Percentiles rank a stretch among this genome's conserved stretches.
Evolutionary conservation across 805 yeast species (phyloP).

Genomic region (Metschnikowia amazonensis): DNA sequence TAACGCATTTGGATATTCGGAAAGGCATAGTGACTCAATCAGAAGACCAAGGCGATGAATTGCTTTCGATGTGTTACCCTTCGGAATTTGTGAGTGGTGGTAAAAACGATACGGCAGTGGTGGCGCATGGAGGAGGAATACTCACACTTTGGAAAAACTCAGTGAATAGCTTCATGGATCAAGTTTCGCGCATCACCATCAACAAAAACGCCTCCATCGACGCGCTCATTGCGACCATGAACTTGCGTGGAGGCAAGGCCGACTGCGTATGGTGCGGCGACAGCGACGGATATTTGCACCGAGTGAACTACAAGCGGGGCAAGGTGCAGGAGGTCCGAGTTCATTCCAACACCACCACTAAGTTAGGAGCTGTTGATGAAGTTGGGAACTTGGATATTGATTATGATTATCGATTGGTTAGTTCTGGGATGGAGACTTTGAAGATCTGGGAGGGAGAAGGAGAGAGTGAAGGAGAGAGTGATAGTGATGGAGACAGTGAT

Average conservation of each 20-base stretch:
- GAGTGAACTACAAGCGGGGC: slow-evolving; percentile 63
- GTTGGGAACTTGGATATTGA: slow-evolving; percentile 77
- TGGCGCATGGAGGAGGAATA: slow-evolving; percentile 90
- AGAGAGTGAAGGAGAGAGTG: slow-evolving; percentile 14
- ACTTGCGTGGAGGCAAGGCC: slow-evolving; percentile 40
- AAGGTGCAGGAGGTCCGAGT: slow-evolving; percentile 59
- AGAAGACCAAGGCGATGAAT: slow-evolving; percentile 92
- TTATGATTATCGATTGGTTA: slow-evolving; percentile 69
- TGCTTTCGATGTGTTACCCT: slow-evolving; percentile 69
- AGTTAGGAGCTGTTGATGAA: slow-evolving; percentile 59
- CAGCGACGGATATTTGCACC: slow-evolving; percentile 68
- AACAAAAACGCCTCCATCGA: slow-evolving; percentile 72
- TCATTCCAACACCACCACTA: slow-evolving; percentile 50
- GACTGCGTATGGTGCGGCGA: slow-evolving; percentile 73
- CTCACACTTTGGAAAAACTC: slow-evolving; percentile 81
- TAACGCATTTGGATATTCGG: slow-evolving; percentile 74
- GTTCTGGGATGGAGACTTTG: slow-evolving; percentile 79
- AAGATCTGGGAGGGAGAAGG: slow-evolving; percentile 56
- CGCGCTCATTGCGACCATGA: slow-evolving; percentile 56
- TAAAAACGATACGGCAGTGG: slow-evolving; percentile 60
- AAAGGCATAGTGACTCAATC: slow-evolving; percentile 62
- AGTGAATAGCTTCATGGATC: slow-evolving; percentile 69
- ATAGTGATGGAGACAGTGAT: slow-evolving; percentile 23
- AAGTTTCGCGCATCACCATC: slow-evolving; percentile 69
- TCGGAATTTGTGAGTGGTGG: slow-evolving; percentile 45